Percentiles rank a stretch among this genome's conserved stretches.
Conservation (phyloP, 805 yeast genomes). For the Phaffomyces antillensis region DNA sequence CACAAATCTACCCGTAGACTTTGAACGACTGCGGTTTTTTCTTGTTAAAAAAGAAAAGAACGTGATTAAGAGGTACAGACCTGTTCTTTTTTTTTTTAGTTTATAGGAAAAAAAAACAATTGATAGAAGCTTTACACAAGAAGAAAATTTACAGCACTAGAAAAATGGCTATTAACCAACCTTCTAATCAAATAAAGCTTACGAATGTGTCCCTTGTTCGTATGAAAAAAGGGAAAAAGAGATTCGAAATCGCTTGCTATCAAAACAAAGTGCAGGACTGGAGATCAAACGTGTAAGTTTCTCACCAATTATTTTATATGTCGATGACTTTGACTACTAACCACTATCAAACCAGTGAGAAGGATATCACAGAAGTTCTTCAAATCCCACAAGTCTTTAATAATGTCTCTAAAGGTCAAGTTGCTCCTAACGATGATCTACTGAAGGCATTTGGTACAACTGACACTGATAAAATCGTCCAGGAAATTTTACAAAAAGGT, state of each 20-base stretch:
- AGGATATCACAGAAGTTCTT: slow-evolving; percentile 89
- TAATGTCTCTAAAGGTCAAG: slow-evolving; percentile 91
- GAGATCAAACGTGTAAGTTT: slow-evolving; percentile 55
- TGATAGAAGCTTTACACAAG: neutral
- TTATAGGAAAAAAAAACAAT: neutral
- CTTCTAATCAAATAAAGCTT: slow-evolving; percentile 78
- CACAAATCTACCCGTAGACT: too few relatives aligned
- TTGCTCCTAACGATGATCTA: slow-evolving; percentile 83
- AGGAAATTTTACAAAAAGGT: slow-evolving; percentile 82
- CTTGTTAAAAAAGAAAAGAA: neutral
- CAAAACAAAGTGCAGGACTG: slow-evolving; percentile 96
- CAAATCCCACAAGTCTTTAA: slow-evolving; percentile 93
- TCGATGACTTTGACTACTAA: slow-evolving; percentile 8
- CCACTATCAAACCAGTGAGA: slow-evolving; percentile 39
- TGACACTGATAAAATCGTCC: slow-evolving; percentile 64
- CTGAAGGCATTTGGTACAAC: slow-evolving; percentile 67
- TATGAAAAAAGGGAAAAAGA: slow-evolving; percentile 82
- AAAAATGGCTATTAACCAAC: slow-evolving; percentile 68
- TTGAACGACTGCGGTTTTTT: neutral
- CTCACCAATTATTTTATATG: too few relatives aligned
- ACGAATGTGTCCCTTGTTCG: slow-evolving; percentile 93
- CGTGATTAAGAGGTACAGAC: neutral
- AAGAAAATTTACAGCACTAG: neutral
- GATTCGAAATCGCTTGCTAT: slow-evolving; percentile 94
- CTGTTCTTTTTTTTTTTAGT: neutral